A percentile compares a stretch with the other conserved stretches of the same genome.
These are phyloP conservation scores for Pleoardoris graminearum DNA, from an alignment of 2,329 filamentous ascomycete species.

Conservation along the genomic window DNA sequence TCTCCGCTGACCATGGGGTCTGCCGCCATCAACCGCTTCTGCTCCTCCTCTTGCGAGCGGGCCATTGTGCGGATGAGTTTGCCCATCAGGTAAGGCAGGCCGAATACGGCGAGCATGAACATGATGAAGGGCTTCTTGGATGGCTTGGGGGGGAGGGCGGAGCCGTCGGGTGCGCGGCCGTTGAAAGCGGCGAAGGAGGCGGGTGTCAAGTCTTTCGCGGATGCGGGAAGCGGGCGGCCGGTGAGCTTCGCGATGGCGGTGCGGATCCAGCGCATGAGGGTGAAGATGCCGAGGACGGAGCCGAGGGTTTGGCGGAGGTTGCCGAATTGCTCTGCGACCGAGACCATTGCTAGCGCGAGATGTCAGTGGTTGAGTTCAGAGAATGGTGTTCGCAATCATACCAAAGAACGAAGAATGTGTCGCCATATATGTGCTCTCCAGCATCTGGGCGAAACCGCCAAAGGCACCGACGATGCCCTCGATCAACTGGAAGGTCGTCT, in stretches of 20 bases:
- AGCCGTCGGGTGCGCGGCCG: slow-evolving; percentile 70
- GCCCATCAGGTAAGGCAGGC: slow-evolving; percentile 93
- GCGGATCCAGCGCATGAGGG: slow-evolving; percentile 90
- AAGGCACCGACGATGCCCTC: slow-evolving; percentile 96
- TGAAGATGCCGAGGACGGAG: slow-evolving; percentile 93
- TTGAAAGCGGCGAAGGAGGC: slow-evolving; percentile 89
- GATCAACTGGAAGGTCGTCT: slow-evolving; percentile 96
- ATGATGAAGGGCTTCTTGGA: slow-evolving; percentile 96
- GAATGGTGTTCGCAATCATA: slow-evolving; percentile 53
- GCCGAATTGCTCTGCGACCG: slow-evolving; percentile 95
- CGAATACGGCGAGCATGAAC: slow-evolving; percentile 92
- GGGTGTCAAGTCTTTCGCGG: slow-evolving; percentile 84
- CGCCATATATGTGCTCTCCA: slow-evolving; percentile 99
- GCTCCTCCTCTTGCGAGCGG: slow-evolving; percentile 81
- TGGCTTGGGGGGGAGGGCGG: slow-evolving; percentile 67
- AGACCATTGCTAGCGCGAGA: slow-evolving; percentile 74
- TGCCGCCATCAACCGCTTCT: slow-evolving; percentile 62
- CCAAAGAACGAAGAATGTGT: slow-evolving; percentile 98
- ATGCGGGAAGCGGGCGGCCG: slow-evolving; percentile 84
- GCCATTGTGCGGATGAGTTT: slow-evolving; percentile 89
- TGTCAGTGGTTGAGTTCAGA: slow-evolving; percentile 15
- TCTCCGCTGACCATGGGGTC: slow-evolving; percentile 52
- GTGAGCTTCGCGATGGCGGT: slow-evolving; percentile 91
- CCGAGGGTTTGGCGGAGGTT: slow-evolving; percentile 92
- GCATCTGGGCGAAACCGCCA: slow-evolving; percentile 97